A percentile compares a stretch with the other conserved stretches of the same genome.
Evolutionary conservation across 768 basidiomycete genomes (phyloP).

Genomic region (Phylloporus scabripes): DNA sequence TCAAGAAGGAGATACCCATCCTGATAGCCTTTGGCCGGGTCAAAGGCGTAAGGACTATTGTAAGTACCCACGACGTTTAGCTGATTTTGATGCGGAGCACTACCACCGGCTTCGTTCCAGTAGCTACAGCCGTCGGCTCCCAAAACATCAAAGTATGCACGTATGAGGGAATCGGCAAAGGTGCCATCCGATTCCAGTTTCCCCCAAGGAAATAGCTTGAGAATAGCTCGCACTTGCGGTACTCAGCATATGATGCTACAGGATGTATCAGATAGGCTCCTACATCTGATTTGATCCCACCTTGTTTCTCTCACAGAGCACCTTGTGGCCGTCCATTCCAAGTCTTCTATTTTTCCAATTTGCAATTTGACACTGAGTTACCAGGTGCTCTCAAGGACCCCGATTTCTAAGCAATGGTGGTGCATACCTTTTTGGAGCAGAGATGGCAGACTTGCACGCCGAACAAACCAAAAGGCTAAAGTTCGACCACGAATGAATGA

Average conservation of each 20-base stretch:
- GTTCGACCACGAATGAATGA: constrained; percentile 2
- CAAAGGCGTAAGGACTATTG: constrained; percentile 4
- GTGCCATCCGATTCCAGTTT: constrained; percentile 39
- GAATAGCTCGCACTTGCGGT: constrained; percentile 29
- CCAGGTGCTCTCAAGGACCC: constrained; percentile 1
- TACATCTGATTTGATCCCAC: constrained; percentile 9
- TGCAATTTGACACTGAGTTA: constrained; percentile 31
- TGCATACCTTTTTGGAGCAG: constrained; percentile 26
- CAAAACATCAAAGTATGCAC: constrained; percentile 34
- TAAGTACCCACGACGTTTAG: constrained; percentile 11
- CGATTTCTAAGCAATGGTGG: background rate
- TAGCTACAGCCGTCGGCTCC: constrained; percentile 39
- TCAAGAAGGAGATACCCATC: constrained; percentile 31
- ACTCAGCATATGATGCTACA: constrained; percentile 37
- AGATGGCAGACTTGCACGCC: constrained; percentile 26
- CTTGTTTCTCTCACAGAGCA: constrained; percentile 33
- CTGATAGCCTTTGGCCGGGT: constrained; percentile 21
- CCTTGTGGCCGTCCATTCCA: constrained; percentile 29
- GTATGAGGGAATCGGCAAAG: constrained; percentile 31
- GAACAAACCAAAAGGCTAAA: constrained; percentile 28
- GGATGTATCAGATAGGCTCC: background rate
- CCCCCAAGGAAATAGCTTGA: constrained; percentile 40
- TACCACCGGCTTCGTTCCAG: constrained; percentile 37
- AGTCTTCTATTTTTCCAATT: constrained; percentile 32
- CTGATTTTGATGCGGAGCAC: constrained; percentile 25